Conservation (phyloP, 805 yeast genomes). For the Candida gorgasii region DNA sequence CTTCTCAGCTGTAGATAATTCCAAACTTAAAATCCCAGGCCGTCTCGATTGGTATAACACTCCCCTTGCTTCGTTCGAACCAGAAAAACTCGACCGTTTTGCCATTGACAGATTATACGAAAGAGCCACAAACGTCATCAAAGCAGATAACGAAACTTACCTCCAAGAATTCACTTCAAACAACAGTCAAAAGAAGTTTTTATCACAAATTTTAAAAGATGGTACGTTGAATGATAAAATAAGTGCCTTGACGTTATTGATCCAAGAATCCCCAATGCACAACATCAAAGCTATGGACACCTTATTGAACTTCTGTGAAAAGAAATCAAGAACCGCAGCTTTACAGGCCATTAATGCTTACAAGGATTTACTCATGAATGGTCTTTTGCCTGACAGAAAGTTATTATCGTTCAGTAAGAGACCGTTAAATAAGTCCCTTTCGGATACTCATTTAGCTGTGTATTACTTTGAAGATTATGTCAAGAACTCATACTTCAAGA, state of each 20-base stretch:
- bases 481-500: conserved; percentile 71
- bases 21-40: conserved; percentile 58
- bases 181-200: conserved; percentile 81
- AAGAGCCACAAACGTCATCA: conserved; percentile 66
- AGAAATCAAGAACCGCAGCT: conserved; percentile 92
- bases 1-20: conserved; percentile 53
- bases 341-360: conserved; percentile 86
- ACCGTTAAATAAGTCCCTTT: conserved; percentile 51
- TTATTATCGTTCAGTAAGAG: conserved; percentile 72
- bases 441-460: conserved; percentile 58
- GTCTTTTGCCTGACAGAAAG: conserved; percentile 85
- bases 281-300: conserved; percentile 82
- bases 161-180: conserved; percentile 71
- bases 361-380: conserved; percentile 82
- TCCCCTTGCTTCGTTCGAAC: conserved; percentile 30
- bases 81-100: conserved; percentile 46
- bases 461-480: conserved; percentile 89
- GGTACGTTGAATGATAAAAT: conserved; percentile 97
- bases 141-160: conserved; percentile 69
- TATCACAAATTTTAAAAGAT: conserved; percentile 80
- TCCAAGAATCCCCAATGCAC: conserved; percentile 95
- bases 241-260: conserved; percentile 86
- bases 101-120: conserved; percentile 62
- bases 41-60: conserved; percentile 76
- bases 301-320: conserved; percentile 73